Conservation (phyloP, 768 basidiomycete species). For the Dioszegia crocea region DNA sequence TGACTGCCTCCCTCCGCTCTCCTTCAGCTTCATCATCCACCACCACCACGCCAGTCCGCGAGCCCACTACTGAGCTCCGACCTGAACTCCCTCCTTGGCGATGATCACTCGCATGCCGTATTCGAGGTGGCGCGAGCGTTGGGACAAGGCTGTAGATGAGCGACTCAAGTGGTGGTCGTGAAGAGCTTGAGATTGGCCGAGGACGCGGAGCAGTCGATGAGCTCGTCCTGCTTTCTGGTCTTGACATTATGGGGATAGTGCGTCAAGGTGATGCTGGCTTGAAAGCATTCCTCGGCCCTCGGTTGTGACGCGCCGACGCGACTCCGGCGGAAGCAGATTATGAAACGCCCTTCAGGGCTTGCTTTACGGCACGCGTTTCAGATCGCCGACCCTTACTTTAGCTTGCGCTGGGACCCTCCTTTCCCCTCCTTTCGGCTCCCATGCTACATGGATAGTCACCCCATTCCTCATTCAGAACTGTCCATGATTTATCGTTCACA, state of each 20-base stretch:
- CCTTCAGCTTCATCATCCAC: slow-evolving; percentile 22
- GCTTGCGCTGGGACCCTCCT: too few relatives aligned
- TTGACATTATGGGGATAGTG: slow-evolving; percentile 12
- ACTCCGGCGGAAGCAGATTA: too few relatives aligned
- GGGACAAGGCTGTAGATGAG: slow-evolving; percentile 35
- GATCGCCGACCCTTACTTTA: too few relatives aligned
- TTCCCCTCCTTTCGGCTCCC: too few relatives aligned
- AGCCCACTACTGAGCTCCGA: slow-evolving; percentile 19
- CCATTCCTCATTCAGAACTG: too few relatives aligned
- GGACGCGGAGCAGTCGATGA: background rate
- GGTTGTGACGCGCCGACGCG: too few relatives aligned
- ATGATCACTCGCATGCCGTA: background rate
- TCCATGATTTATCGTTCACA: too few relatives aligned
- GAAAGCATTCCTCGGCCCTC: too few relatives aligned
- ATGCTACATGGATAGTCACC: too few relatives aligned
- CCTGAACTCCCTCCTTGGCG: slow-evolving; percentile 14
- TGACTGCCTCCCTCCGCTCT: slow-evolving; percentile 29
- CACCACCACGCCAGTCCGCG: slow-evolving; percentile 14
- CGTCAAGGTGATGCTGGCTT: too few relatives aligned
- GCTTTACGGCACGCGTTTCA: too few relatives aligned
- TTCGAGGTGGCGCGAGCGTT: slow-evolving; percentile 25
- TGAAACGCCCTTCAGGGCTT: too few relatives aligned
- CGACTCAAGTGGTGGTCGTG: slow-evolving; percentile 35
- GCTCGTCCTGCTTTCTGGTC: slow-evolving; percentile 10
- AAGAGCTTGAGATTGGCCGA: slow-evolving; percentile 15